These are phyloP conservation scores for Wickerhamomyces xylosicus DNA, from an alignment of 805 yeast genomes.

Conservation along the genomic window DNA sequence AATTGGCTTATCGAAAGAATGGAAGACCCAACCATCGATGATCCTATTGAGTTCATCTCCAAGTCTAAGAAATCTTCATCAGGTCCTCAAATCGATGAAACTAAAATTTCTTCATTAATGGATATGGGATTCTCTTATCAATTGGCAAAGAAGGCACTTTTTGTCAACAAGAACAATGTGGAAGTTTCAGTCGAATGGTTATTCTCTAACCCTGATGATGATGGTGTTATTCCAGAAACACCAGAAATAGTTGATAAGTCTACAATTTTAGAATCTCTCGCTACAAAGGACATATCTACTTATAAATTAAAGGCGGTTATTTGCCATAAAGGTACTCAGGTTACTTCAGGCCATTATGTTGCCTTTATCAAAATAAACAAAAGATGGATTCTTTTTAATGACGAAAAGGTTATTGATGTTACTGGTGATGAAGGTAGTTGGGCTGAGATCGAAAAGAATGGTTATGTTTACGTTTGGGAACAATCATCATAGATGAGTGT, in stretches of 20 bases:
- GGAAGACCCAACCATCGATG: conserved; percentile 77
- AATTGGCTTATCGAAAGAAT: conserved; percentile 85
- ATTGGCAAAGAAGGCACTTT: conserved; percentile 65
- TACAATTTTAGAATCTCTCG: background rate
- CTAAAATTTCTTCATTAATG: conserved; percentile 35
- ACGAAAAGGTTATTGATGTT: conserved; percentile 69
- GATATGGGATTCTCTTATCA: conserved; percentile 72
- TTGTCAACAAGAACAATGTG: conserved; percentile 45
- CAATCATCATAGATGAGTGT: background rate
- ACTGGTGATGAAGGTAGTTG: conserved; percentile 25
- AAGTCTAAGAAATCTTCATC: conserved; percentile 1
- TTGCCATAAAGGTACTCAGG: conserved; percentile 80
- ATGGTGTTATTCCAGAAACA: conserved; percentile 38
- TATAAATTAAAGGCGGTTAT: conserved; percentile 54
- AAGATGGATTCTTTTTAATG: conserved; percentile 72
- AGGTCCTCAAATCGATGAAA: conserved; percentile 22
- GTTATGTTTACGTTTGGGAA: conserved; percentile 33
- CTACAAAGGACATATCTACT: conserved; percentile 10
- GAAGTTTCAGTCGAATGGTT: conserved; percentile 89
- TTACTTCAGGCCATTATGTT: conserved; percentile 87
- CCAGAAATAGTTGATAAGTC: conserved; percentile 7
- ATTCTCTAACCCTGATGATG: conserved; percentile 71
- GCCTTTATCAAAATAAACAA: conserved; percentile 46
- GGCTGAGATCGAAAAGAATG: conserved; percentile 29
- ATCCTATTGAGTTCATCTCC: conserved; percentile 16